Evolutionary conservation across 78 protist species (phyloP).

Genomic region (Parvularia atlantis): DNA sequence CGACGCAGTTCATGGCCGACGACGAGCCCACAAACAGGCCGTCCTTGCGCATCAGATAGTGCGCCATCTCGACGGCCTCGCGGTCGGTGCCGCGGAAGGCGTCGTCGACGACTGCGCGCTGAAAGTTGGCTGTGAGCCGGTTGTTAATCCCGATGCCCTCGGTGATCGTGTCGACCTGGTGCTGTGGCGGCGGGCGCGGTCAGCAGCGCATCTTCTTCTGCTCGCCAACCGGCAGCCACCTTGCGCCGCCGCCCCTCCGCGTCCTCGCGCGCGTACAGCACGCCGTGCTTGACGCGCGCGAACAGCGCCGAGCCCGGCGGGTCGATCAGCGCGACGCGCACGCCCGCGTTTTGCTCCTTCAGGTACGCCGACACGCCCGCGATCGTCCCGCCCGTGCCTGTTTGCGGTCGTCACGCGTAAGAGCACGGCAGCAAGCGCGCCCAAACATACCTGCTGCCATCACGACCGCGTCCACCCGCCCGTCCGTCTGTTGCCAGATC

Average conservation of each 20-base stretch:
- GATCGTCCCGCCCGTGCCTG: slow-evolving; percentile 79
- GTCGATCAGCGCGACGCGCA: slow-evolving; percentile 12
- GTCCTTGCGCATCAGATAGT: slow-evolving; percentile 45
- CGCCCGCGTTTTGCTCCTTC: background rate
- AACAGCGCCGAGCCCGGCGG: slow-evolving; percentile 26
- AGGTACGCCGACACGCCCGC: slow-evolving; percentile 58
- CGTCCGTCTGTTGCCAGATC: slow-evolving; percentile 56
- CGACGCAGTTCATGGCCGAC: slow-evolving; percentile 57
- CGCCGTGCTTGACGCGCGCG: background rate
- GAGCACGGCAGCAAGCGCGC: too few species aligned
- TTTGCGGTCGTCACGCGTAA: slow-evolving; percentile 30
- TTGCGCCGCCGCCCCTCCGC: slow-evolving; percentile 15
- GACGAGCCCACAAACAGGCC: slow-evolving; percentile 72
- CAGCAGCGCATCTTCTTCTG: too few species aligned
- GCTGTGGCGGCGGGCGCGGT: too few species aligned
- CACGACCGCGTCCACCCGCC: slow-evolving; percentile 31
- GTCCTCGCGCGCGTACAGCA: background rate
- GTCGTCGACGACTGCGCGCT: slow-evolving; percentile 37
- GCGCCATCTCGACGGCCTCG: slow-evolving; percentile 63
- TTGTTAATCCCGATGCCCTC: slow-evolving; percentile 51
- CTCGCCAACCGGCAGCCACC: too few species aligned
- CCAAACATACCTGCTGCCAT: too few species aligned
- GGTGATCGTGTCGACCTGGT: slow-evolving; percentile 15
- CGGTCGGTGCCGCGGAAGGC: slow-evolving; percentile 48
- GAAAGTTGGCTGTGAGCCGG: slow-evolving; percentile 52